Evolutionary conservation across 768 basidiomycete genomes (phyloP), one percentile per base, ranked within the genome.

Genomic region (Naematelia aurantialba): DNA sequence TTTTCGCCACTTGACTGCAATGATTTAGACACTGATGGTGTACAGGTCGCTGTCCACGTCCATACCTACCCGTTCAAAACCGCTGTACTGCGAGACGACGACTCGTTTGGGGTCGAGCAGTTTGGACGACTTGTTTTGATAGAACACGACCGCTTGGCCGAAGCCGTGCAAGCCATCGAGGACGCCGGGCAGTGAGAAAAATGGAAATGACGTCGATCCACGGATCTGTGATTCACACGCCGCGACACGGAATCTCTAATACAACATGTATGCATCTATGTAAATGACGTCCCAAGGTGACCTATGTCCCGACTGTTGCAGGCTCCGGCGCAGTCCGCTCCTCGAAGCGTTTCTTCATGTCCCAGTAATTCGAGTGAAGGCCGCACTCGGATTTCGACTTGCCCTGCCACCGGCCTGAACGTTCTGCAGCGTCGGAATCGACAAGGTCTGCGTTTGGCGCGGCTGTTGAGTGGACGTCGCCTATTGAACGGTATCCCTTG

Each of bases 401-500:
- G 4, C 89, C 90, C 1, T 87, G 86, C 96, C 96, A 99, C 55
- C 96, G 80, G 0, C 94, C 94, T 1, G 87, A 85, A 24, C 96
- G 83, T 78, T 99, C 96, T 3, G 82, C 83, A 0, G 75, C 78
- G 60, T 89, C 89, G 60, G 85, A 86, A 66, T 61, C 58, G 5
- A 67, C 65, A 5, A 70, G 62, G 22, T 58, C 54, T 10, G 74
- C 62, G 30, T 75, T 67, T 10, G 79, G 79, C 13, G 64, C 52
- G n/a, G 76, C 77, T 0, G 96, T 99, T 62, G 90, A 93, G 79
- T 99, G 96, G 89, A 93, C 94, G 78, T 99, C 96, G 2, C 96
- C 96, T 62, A 99, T 85, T 72, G 89, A 91, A 68, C 86, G 87
- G 80, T 98, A 99, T 2, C 96, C 96, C 73, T 91, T 85, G 60